phyloP scores from a whole-genome alignment of 306 rosid genomes.

The Gastrolobium bilobum region DNA sequence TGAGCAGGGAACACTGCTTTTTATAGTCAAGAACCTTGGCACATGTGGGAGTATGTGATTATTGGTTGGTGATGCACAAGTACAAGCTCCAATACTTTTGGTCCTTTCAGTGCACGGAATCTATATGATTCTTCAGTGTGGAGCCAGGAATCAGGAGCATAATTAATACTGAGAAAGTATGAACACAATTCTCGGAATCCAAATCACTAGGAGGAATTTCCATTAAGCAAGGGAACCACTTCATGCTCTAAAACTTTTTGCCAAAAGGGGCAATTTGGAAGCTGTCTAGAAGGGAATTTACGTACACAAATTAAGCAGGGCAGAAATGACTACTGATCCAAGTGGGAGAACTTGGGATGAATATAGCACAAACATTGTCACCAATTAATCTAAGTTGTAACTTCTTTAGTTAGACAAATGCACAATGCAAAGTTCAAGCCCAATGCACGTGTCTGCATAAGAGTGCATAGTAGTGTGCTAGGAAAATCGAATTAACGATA shows the following conservation, averaged over 20 bases:
- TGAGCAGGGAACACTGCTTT: not conserved
- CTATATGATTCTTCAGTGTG: not conserved
- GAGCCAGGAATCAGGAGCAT: not conserved
- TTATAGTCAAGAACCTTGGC: conserved; percentile 53
- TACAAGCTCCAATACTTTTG: conserved; percentile 5
- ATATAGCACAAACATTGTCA: conserved; percentile 19
- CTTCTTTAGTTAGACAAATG: conserved; percentile 16
- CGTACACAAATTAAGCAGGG: not conserved
- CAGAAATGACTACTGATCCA: conserved; percentile 13
- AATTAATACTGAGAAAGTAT: not conserved
- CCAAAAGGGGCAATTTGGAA: conserved; percentile 35
- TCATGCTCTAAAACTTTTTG: conserved; percentile 26
- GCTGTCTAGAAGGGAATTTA: conserved; percentile 38
- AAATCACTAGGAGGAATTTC: conserved; percentile 26
- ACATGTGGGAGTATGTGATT: conserved; percentile 33
- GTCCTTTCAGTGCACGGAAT: conserved; percentile 15
- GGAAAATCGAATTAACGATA: not conserved
- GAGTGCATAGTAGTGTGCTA: not conserved
- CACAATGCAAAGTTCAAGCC: conserved; percentile 15
- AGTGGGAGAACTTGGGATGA: not conserved
- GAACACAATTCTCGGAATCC: conserved; percentile 24
- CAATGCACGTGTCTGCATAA: conserved; percentile 4
- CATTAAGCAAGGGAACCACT: conserved; percentile 8
- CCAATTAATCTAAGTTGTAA: not conserved
- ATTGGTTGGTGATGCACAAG: not conserved